phyloP scores from a whole-genome alignment of 192 early-diverging fungal genomes.

The Backusella macrospora region DNA sequence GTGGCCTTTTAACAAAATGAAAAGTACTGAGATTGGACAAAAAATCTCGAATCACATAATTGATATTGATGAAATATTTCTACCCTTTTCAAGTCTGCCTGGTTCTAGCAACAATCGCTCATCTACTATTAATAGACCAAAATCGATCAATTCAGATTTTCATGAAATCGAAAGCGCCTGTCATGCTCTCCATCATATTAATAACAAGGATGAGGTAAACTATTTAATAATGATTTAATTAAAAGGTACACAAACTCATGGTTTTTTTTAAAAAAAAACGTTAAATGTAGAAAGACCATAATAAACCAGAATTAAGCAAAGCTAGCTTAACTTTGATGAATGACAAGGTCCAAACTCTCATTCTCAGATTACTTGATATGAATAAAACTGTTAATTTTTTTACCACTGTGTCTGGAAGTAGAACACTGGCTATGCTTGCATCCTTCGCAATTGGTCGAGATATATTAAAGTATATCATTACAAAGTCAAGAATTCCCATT shows the following conservation, averaged over 20 bases:
- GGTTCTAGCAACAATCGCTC: neutral
- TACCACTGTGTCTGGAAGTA: constrained; percentile 7
- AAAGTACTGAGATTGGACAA: neutral
- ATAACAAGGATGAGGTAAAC: neutral
- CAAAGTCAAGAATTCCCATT: constrained; percentile 2
- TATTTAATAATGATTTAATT: neutral
- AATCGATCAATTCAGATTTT: neutral
- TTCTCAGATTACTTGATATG: neutral
- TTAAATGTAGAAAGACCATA: neutral
- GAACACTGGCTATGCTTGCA: constrained; percentile 11
- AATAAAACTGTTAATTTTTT: neutral
- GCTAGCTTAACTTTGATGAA: neutral
- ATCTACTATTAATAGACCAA: neutral
- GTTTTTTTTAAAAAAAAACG: neutral
- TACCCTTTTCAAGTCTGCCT: neutral
- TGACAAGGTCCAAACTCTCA: neutral
- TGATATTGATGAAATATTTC: constrained; percentile 8
- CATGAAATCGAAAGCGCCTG: constrained; percentile 12
- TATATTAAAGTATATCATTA: neutral
- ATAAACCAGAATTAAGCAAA: too few relatives aligned
- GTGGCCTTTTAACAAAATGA: neutral
- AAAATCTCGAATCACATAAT: neutral
- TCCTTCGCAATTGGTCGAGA: neutral
- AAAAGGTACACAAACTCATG: neutral
- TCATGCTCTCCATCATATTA: constrained; percentile 3